These are phyloP conservation scores for Stenogyne calaminthoides DNA, from an alignment of 305 asterid species.

Conservation along the genomic window DNA sequence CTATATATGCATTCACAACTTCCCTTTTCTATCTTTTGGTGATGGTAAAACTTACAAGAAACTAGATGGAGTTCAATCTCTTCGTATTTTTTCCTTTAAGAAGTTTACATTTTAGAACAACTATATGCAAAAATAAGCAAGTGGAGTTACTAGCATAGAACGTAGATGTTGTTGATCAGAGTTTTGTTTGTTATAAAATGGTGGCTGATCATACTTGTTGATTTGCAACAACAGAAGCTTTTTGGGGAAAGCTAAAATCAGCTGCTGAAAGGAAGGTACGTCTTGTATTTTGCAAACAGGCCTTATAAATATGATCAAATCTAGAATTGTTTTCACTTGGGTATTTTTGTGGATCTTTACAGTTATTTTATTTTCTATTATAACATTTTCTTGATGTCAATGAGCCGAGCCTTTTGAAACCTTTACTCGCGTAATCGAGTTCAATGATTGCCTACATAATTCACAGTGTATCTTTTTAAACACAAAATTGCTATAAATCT, in stretches of 20 bases:
- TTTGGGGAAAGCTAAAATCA: slow-evolving; percentile 73
- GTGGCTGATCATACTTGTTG: slow-evolving; percentile 29
- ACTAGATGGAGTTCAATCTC: not conserved
- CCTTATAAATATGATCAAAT: slow-evolving; percentile 23
- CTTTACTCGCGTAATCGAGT: not conserved
- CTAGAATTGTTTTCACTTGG: not conserved
- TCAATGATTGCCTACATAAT: not conserved
- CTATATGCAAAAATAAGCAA: slow-evolving; percentile 3
- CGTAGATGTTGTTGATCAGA: slow-evolving; percentile 11
- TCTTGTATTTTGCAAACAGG: slow-evolving; percentile 9
- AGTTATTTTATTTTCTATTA: too few species aligned
- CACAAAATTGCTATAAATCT: not conserved
- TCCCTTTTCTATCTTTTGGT: not conserved
- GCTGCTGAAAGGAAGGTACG: slow-evolving; percentile 83
- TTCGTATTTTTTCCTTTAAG: not conserved
- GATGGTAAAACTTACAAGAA: not conserved
- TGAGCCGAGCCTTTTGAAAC: not conserved
- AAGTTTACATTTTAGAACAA: not conserved
- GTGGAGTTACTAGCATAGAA: slow-evolving; percentile 18
- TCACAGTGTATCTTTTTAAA: slow-evolving; percentile 5
- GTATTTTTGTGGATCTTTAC: not conserved
- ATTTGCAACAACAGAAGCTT: slow-evolving; percentile 58
- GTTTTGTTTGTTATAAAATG: slow-evolving; percentile 22
- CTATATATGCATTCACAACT: not conserved
- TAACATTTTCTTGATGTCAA: too few species aligned